phyloP scores from a whole-genome alignment of 257 asterid species.

The Sherardia arvensis region DNA sequence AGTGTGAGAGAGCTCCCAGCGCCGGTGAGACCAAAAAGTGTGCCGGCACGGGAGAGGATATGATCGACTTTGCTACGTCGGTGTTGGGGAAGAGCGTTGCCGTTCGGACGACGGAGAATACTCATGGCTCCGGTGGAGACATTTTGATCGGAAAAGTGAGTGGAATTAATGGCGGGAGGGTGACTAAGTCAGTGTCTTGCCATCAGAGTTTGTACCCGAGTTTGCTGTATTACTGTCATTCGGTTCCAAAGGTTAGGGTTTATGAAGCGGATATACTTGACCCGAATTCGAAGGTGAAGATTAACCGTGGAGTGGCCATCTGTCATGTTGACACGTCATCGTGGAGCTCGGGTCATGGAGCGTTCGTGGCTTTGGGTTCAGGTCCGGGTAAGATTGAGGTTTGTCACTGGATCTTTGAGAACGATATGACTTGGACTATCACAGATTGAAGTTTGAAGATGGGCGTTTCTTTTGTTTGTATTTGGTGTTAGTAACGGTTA shows the following conservation, averaged over 20 bases:
- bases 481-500: too few species aligned
- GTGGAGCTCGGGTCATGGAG: conserved; percentile 84
- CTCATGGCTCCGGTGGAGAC: conserved; percentile 33
- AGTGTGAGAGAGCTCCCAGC: conserved; percentile 79
- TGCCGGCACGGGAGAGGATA: conserved; percentile 69
- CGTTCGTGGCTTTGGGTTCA: conserved; percentile 65
- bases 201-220: conserved; percentile 80
- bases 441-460: conserved; percentile 25
- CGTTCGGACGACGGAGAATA: conserved; percentile 48
- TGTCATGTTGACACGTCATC: conserved; percentile 76
- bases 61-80: conserved; percentile 81
- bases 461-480: not conserved
- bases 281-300: conserved; percentile 34
- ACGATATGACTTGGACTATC: conserved; percentile 73
- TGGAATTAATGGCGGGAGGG: conserved; percentile 62
- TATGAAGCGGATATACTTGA: conserved; percentile 76
- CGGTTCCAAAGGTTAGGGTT: conserved; percentile 92
- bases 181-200: conserved; percentile 78
- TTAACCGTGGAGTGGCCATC: conserved; percentile 79
- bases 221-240: conserved; percentile 77
- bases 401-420: conserved; percentile 89
- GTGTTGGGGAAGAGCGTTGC: conserved; percentile 58
- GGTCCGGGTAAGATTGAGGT: conserved; percentile 78
- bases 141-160: conserved; percentile 48
- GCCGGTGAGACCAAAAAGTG: conserved; percentile 76